phyloP scores from a whole-genome alignment of 2,329 filamentous ascomycete species.

The Neoarthrinium moseri region DNA sequence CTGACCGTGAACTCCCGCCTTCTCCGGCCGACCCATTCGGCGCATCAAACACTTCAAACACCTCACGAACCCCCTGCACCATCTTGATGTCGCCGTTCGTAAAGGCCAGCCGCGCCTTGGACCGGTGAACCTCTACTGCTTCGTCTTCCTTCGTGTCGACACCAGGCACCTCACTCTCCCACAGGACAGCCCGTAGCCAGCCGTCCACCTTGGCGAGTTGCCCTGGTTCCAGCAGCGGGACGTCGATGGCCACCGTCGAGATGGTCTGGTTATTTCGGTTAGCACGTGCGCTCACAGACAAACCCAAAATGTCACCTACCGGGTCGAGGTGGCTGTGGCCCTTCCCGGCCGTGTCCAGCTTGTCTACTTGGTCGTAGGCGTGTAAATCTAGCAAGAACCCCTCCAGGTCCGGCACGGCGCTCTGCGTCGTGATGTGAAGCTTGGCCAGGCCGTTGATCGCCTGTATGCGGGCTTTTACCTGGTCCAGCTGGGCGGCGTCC shows the following conservation, averaged over 20 bases:
- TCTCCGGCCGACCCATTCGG: constrained; percentile 19
- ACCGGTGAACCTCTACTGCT: constrained; percentile 77
- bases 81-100: constrained; percentile 67
- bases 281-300: background rate
- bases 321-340: constrained; percentile 91
- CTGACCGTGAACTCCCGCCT: constrained; percentile 26
- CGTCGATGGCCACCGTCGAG: constrained; percentile 72
- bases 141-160: constrained; percentile 29
- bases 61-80: constrained; percentile 86
- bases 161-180: constrained; percentile 68
- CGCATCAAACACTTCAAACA: constrained; percentile 85
- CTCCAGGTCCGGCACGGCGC: constrained; percentile 77
- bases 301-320: constrained; percentile 56
- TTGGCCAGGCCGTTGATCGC: constrained; percentile 90
- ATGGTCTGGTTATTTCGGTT: constrained; percentile 61
- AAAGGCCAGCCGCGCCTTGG: constrained; percentile 77
- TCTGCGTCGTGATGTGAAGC: constrained; percentile 77
- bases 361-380: constrained; percentile 82
- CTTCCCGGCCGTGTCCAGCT: constrained; percentile 68
- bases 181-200: constrained; percentile 82
- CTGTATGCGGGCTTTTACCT: constrained; percentile 67
- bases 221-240: constrained; percentile 56
- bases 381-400: constrained; percentile 87
- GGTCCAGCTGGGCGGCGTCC: constrained; percentile 63
- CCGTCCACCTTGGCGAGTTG: constrained; percentile 68